These are phyloP conservation scores for Trichoderma virens DNA, from an alignment of 495 filamentous ascomycete genomes.

Conservation along the genomic window DNA sequence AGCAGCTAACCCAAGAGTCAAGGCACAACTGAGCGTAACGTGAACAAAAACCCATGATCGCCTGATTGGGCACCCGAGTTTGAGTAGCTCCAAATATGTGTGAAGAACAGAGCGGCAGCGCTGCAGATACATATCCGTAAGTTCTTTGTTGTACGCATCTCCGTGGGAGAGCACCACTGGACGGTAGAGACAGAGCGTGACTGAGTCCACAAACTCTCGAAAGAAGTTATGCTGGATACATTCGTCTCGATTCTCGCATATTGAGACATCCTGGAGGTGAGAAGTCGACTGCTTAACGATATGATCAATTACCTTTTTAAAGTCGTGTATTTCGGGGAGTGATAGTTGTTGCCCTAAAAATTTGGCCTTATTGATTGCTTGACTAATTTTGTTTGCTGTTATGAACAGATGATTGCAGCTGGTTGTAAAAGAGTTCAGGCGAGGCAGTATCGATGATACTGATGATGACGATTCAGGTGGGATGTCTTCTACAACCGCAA, in stretches of 20 bases:
- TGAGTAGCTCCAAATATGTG: neutral
- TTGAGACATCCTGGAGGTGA: neutral
- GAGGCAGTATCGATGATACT: neutral
- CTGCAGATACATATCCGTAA: neutral
- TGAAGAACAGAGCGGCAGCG: neutral
- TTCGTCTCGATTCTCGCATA: neutral
- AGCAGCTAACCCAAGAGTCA: neutral
- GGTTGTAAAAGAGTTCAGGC: neutral
- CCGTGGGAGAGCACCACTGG: neutral
- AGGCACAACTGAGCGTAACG: neutral
- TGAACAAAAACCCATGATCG: neutral
- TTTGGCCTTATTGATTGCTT: neutral
- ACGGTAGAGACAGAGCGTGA: neutral
- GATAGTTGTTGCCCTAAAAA: neutral
- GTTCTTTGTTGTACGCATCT: neutral
- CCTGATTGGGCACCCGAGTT: neutral
- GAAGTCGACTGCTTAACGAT: neutral
- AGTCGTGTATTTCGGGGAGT: neutral
- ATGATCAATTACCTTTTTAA: neutral
- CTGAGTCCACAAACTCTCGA: slow-evolving; percentile 1
- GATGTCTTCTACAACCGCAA: neutral
- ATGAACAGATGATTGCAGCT: neutral
- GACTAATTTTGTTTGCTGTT: neutral
- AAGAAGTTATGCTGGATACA: neutral
- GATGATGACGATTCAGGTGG: neutral